Evolutionary conservation across 805 yeast genomes (phyloP), one percentile per base, ranked within the genome.

Genomic region (Starmera pachycereana): DNA sequence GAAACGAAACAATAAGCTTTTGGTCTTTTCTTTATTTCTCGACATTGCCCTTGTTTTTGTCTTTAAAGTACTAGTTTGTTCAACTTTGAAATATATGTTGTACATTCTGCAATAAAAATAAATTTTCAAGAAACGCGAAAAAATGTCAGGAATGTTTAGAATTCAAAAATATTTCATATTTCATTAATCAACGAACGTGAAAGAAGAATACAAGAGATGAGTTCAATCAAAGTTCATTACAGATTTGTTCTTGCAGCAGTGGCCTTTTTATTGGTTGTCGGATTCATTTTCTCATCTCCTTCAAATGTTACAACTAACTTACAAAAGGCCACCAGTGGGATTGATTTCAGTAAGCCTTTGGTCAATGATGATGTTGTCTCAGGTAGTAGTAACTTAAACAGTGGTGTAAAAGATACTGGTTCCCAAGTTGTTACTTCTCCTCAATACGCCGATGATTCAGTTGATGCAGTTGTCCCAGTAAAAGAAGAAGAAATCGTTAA

Each of bases 1-100:
- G 53, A 69, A 78, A 37, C 87, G 65, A 48, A 74, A 75, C 40
- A 85, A 71, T 39, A 79, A 70, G 0, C 88, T 74, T 54, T 81
- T 83, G 5, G 90, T 80, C 52, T 79, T 82, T 50, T 86, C 94
- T 30, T 71, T 70, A 53, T 83, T 83, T 44, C 92, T 63, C 29
- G 92, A 81, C 95, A 85, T 84, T 30, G 10, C 35, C 37, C 13
- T 16, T 19, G 5, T 12, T 32, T 32, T 22, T 12, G 11, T 14
- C 25, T 28, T n/a, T n/a, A n/a, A n/a, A n/a, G n/a, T n/a, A n/a
- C n/a, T n/a, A n/a, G n/a, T n/a, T n/a, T n/a, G n/a, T n/a, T n/a
- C n/a, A n/a, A n/a, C n/a, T n/a, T n/a, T n/a, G n/a, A n/a, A n/a
- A n/a, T n/a, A n/a, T n/a, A n/a, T n/a, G n/a, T n/a, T n/a, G n/a